These are phyloP conservation scores for Teratosphaeria zuluensis DNA, from an alignment of 2,329 filamentous ascomycete genomes.

Conservation along the genomic window DNA sequence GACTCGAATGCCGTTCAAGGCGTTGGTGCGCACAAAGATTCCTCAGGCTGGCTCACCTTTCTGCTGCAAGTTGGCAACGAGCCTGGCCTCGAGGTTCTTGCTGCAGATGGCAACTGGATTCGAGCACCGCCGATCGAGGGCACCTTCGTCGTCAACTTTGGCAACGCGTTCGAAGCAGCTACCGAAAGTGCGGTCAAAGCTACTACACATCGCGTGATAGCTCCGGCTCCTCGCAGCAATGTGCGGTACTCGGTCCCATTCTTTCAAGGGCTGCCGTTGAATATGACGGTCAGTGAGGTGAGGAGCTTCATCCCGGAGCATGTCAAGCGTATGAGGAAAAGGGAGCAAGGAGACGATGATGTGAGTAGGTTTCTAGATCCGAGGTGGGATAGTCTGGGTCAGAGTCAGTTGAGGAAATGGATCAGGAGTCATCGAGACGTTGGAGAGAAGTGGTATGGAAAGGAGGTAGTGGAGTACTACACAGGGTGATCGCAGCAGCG, in stretches of 20 bases:
- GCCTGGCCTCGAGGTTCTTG: conserved; percentile 38
- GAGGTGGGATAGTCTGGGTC: conserved; percentile 27
- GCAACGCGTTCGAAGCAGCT: conserved; percentile 47
- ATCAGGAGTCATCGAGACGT: conserved; percentile 28
- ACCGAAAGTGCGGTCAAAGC: conserved; percentile 46
- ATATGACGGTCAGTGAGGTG: conserved; percentile 33
- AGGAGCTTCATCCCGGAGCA: conserved; percentile 21
- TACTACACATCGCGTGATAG: conserved; percentile 35
- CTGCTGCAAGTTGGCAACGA: conserved; percentile 50
- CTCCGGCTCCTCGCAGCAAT: conserved; percentile 11
- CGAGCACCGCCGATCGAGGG: conserved; percentile 32
- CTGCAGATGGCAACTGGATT: conserved; percentile 34
- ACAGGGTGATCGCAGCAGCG: background rate
- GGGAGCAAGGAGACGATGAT: conserved; percentile 2
- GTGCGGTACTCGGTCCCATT: conserved; percentile 28
- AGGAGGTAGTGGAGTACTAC: conserved; percentile 18
- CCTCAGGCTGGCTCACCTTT: conserved; percentile 56
- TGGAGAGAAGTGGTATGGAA: conserved; percentile 28
- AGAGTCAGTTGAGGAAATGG: conserved; percentile 29
- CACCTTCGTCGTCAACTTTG: conserved; percentile 37
- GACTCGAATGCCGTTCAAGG: conserved; percentile 34
- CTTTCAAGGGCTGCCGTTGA: conserved; percentile 28
- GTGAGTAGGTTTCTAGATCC: conserved; percentile 20
- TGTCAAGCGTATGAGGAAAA: conserved; percentile 13
- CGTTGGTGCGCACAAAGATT: conserved; percentile 54